Evolutionary conservation across 2,329 filamentous ascomycete species (phyloP).

Genomic region (Ophiosphaerella narmari): DNA sequence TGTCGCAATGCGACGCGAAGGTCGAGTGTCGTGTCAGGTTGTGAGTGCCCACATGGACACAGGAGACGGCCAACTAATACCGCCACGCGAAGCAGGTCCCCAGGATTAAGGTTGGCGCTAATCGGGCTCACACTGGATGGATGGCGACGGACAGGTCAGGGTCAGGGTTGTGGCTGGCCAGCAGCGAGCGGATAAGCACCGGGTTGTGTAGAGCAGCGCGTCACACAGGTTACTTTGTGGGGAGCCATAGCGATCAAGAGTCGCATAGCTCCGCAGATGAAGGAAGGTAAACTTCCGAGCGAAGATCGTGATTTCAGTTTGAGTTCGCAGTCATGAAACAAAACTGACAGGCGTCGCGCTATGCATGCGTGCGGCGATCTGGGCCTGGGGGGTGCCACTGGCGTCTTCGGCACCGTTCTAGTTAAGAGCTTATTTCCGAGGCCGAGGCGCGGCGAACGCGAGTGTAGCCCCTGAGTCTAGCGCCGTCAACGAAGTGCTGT

Average conservation of each 20-base stretch:
- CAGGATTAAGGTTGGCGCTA: conserved; percentile 15
- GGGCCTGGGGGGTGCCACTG: background rate
- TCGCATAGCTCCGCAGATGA: background rate
- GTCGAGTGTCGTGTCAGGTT: conserved; percentile 6
- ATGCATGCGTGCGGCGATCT: conserved; percentile 5
- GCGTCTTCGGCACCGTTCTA: background rate
- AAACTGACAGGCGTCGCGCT: background rate
- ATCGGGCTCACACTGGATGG: conserved; percentile 7
- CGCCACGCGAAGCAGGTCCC: background rate
- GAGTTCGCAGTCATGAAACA: background rate
- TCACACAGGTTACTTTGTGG: background rate
- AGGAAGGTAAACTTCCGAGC: background rate
- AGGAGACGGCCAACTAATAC: background rate
- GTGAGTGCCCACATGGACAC: conserved; percentile 4
- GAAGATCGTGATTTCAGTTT: background rate
- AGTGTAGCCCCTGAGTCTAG: background rate
- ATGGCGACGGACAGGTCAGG: conserved; percentile 3
- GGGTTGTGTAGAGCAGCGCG: background rate
- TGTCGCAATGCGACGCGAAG: conserved; percentile 12
- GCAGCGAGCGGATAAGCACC: conserved; percentile 7
- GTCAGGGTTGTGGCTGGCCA: conserved; percentile 5
- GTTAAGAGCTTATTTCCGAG: conserved; percentile 2
- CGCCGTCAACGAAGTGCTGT: too few species aligned
- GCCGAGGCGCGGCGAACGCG: background rate
- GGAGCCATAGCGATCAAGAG: background rate